Percentiles rank a stretch among this genome's conserved stretches.
phyloP scores from a whole-genome alignment of 2,329 filamentous ascomycete genomes.

The Venturia asperata region DNA sequence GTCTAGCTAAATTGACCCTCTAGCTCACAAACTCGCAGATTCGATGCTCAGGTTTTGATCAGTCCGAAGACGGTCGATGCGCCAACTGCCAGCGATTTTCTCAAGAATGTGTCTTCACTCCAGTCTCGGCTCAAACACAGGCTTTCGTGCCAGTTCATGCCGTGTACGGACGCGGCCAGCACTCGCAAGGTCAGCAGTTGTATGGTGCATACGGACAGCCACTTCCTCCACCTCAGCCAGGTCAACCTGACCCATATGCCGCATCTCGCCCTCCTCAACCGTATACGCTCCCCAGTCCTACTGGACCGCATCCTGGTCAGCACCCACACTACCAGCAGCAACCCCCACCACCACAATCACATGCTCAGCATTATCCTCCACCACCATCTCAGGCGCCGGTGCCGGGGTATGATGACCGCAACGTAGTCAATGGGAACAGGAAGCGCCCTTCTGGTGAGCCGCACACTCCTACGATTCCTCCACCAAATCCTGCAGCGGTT shows the following conservation, averaged over 20 bases:
- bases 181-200: constrained; percentile 38
- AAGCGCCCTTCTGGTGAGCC: constrained; percentile 44
- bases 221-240: constrained; percentile 33
- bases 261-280: constrained; percentile 24
- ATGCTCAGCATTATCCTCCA: constrained; percentile 25
- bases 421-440: constrained; percentile 35
- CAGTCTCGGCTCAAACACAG: constrained; percentile 65
- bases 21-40: constrained; percentile 47
- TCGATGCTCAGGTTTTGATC: constrained; percentile 68
- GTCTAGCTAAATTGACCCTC: neutral
- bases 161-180: constrained; percentile 45
- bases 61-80: constrained; percentile 63
- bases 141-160: constrained; percentile 68
- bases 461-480: constrained; percentile 44
- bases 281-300: constrained; percentile 40
- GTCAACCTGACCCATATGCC: constrained; percentile 22
- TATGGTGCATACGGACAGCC: constrained; percentile 47
- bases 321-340: constrained; percentile 17
- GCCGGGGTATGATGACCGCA: constrained; percentile 21
- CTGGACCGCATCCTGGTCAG: constrained; percentile 33
- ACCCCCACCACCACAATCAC: constrained; percentile 19
- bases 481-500: constrained; percentile 39
- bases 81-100: constrained; percentile 67
- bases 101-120: constrained; percentile 71
- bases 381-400: constrained; percentile 27